These are phyloP conservation scores for Halophytophthora polymorphica DNA, from an alignment of 352 stramenopile genomes.

Conservation along the genomic window DNA sequence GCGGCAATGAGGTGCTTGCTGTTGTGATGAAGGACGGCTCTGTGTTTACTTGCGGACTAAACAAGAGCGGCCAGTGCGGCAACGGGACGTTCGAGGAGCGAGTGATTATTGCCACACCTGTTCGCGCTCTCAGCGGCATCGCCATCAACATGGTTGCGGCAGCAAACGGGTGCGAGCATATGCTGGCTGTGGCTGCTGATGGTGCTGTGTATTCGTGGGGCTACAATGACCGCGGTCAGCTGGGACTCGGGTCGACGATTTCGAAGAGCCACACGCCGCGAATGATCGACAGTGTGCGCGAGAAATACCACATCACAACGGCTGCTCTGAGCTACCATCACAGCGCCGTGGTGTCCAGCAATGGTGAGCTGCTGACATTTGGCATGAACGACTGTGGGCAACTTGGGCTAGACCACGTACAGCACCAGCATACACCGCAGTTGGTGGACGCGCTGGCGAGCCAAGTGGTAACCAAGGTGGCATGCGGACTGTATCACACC, in stretches of 20 bases:
- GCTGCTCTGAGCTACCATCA: constrained; percentile 86
- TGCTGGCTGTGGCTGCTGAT: constrained; percentile 77
- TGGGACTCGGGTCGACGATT: constrained; percentile 81
- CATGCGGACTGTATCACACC: constrained; percentile 83
- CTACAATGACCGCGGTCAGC: constrained; percentile 84
- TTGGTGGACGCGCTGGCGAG: constrained; percentile 66
- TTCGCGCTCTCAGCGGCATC: constrained; percentile 64
- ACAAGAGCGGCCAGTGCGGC: constrained; percentile 87
- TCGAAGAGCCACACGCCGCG: constrained; percentile 84
- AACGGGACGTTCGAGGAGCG: constrained; percentile 87
- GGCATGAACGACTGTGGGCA: constrained; percentile 89
- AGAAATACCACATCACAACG: constrained; percentile 77
- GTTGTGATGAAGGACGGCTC: constrained; percentile 83
- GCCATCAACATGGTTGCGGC: constrained; percentile 70
- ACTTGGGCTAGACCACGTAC: constrained; percentile 74
- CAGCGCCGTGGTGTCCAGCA: constrained; percentile 75
- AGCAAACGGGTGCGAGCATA: constrained; percentile 85
- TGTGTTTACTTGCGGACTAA: constrained; percentile 81
- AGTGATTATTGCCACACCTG: constrained; percentile 68
- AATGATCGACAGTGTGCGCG: constrained; percentile 76
- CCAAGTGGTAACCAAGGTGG: constrained; percentile 68
- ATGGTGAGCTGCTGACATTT: constrained; percentile 79
- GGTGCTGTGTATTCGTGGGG: constrained; percentile 83
- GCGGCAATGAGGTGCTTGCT: constrained; percentile 83
- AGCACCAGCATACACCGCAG: constrained; percentile 85